Base-by-base conservation (phyloP, 257 asterid species). In the Paraleonurus japonicus region DNA sequence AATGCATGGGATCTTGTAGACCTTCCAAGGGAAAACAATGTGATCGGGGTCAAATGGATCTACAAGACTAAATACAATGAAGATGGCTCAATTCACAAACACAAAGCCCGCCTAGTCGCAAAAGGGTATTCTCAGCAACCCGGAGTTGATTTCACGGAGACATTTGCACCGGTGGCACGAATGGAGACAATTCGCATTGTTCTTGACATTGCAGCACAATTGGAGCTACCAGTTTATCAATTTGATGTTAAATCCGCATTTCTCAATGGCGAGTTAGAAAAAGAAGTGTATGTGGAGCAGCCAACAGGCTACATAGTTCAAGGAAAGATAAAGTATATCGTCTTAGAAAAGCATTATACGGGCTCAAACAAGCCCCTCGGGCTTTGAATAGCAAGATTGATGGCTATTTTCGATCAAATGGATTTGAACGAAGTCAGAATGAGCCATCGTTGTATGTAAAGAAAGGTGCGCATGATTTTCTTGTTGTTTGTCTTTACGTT, bases 351-450 rank as follows among this genome's bases (percentile, higher is more conserved):
- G 43, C 27, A 15, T 16, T 64, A 0, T 41, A 39, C 2, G 23
- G 35, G 35, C 37, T 39, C 24, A 39, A 37, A 23, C 69, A 64
- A 7, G 60, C 60, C 3, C 43, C 71, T 15, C 30, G 60, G 26
- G 59, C 71, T 0, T 65, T 55, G 69, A 39, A 64, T 12, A 41
- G 20, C 69, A 64, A 5, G 26, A 63, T 63, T 10, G 35, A 63
- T 7, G 35, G 55, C 9, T 63, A 39, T 5, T 63, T 63, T 63
- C 35, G 54, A 12, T 37, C 33, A 39, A 63, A 64, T 23, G 35
- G 23, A 4, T 64, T 64, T 13, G 5, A 5, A 4, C 6, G 22
- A 39, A 62, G 67, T 64, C 55, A 28, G 1, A 39, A 15, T 41
- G 55, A 64, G 13, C 55, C 69, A 1, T 39, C 55, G 1, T 2